Evolutionary conservation across 2,329 filamentous ascomycete genomes (phyloP), one percentile per base, ranked within the genome.

Genomic region (Claviceps lovelessii): DNA sequence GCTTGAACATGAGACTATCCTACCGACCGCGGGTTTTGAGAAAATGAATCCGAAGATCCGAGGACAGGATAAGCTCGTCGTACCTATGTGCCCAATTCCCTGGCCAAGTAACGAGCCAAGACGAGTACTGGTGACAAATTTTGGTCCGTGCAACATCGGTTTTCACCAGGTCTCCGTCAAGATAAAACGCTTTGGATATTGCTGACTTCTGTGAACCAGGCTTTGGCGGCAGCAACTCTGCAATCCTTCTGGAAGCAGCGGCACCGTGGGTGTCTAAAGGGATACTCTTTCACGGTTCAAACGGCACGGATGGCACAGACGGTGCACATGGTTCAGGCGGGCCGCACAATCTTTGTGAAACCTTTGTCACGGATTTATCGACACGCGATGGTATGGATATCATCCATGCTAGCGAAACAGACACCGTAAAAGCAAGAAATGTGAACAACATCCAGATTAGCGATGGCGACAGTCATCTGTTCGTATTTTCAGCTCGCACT

Each of bases 21-120:
- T 63, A 5, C 63, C 63, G 8, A 66, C 57, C 19, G 60, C 61
- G n/a, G 52, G 58, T 4, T 64, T 65, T 41, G 58, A 65, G 44
- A 59, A 57, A 51, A 53, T 64, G 17, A 65, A 60, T 41, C 47
- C 57, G 10, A 54, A 52, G n/a, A 56, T 56, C 17, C 48, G 19
- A n/a, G 57, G 47, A 11, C 35, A 54, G 29, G 53, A 54, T 10
- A 57, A 55, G 42, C 48, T 57, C 2, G 35, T 39, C n/a, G 58
- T 62, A 31, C 50, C 57, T 7, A 23, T 47, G n/a, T 48, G 31
- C 8, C 49, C 57, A 2, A 55, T 59, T 9, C 58, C 59, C 45
- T 64, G 62, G 62, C 62, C 62, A 10, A 35, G 29, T 2, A 52
- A 53, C 17, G 58, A 57, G 42, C 53, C 37, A 3, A 59, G 51